Conservation (phyloP, 2,329 filamentous ascomycete genomes). For the Phyllosticta paracitricarpa region DNA sequence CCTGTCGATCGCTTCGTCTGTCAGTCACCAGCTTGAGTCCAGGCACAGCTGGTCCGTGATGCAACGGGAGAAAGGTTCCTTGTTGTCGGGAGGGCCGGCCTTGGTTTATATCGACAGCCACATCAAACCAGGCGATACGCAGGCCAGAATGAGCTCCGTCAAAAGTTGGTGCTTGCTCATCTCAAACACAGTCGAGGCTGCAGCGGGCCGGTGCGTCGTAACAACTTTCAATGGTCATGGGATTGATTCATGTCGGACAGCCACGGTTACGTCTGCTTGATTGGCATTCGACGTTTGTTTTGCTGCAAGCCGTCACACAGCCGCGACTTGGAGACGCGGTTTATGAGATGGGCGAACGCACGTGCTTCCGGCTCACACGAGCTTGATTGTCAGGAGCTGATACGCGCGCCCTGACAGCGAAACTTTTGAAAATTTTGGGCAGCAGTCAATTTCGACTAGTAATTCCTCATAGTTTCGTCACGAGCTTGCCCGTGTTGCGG, state of each 20-base stretch:
- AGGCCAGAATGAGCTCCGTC: conserved; percentile 1
- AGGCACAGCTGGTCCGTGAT: neutral
- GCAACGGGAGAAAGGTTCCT: neutral
- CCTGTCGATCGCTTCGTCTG: conserved; percentile 10
- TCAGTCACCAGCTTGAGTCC: neutral
- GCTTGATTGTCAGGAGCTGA: neutral
- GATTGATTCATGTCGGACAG: no score
- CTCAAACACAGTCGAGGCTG: neutral
- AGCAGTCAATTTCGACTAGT: neutral
- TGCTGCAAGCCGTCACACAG: neutral
- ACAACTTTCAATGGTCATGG: no score
- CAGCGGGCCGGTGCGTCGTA: neutral
- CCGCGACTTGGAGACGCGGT: neutral
- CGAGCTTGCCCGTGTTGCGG: conserved; percentile 38
- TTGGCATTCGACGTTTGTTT: neutral
- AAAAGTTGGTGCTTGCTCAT: neutral
- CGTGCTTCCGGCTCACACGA: neutral
- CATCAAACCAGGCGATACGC: conserved; percentile 4
- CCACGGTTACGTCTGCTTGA: neutral
- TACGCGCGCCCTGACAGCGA: neutral
- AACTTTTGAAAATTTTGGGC: neutral
- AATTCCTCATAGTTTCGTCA: conserved; percentile 26
- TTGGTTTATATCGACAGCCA: conserved; percentile 3
- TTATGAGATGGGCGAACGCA: neutral
- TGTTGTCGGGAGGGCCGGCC: conserved; percentile 2